These are phyloP conservation scores for Kazachstania sp. DNA, from an alignment of 1,139 yeast species.

Conservation along the genomic window DNA sequence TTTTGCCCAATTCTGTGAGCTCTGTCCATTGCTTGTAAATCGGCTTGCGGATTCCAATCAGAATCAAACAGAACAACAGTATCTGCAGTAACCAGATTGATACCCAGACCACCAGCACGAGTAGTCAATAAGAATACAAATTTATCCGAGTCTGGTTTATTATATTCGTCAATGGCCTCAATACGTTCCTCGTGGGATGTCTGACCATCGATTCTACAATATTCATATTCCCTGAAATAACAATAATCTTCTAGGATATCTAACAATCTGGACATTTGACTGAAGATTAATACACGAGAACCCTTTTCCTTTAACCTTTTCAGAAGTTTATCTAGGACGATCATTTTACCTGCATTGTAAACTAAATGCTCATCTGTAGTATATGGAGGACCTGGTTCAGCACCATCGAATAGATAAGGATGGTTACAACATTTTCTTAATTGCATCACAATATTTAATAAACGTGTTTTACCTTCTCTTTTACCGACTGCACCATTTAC, in stretches of 20 bases:
- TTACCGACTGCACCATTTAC: conserved; percentile 74
- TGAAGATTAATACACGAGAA: conserved; percentile 65
- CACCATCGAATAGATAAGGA: conserved; percentile 76
- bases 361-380: conserved; percentile 78
- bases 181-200: conserved; percentile 73
- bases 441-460: conserved; percentile 75
- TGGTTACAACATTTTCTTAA: conserved; percentile 77
- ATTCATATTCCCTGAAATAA: conserved; percentile 54
- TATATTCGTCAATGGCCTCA: conserved; percentile 67
- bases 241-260: conserved; percentile 77
- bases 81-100: conserved; percentile 69
- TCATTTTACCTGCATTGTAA: conserved; percentile 63
- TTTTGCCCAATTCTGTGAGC: conserved; percentile 84
- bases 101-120: conserved; percentile 84
- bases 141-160: conserved; percentile 58
- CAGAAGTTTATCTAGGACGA: conserved; percentile 58
- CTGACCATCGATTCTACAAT: conserved; percentile 75
- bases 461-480: conserved; percentile 64
- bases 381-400: conserved; percentile 81
- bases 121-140: conserved; percentile 68
- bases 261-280: conserved; percentile 75
- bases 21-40: conserved; percentile 81
- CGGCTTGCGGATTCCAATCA: conserved; percentile 87
- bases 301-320: conserved; percentile 59
- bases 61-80: conserved; percentile 66